Conservation (phyloP, 2,329 filamentous ascomycete genomes). For the Leptographium galeiforme region DNA sequence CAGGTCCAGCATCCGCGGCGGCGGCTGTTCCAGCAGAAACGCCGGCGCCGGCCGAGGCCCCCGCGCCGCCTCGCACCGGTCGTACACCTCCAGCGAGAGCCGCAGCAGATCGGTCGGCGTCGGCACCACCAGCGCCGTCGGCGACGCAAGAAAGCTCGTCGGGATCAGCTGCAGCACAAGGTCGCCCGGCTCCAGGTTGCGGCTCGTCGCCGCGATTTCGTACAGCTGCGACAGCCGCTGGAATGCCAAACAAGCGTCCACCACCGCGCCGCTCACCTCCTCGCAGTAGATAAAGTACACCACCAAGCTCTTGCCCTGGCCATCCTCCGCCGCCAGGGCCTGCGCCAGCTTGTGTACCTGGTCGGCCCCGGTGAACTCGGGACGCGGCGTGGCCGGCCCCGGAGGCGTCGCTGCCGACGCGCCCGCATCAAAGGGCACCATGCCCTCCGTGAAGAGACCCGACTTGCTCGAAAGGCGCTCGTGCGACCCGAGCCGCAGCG, state of each 20-base stretch:
- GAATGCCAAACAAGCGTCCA: slow-evolving; percentile 62
- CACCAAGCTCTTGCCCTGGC: slow-evolving; percentile 49
- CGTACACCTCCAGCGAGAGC: slow-evolving; percentile 64
- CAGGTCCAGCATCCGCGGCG: slow-evolving; percentile 63
- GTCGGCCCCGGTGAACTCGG: slow-evolving; percentile 32
- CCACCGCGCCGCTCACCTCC: slow-evolving; percentile 43
- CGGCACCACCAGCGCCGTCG: slow-evolving; percentile 48
- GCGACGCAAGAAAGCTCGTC: slow-evolving; percentile 50
- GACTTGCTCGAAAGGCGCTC: slow-evolving; percentile 29
- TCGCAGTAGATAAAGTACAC: slow-evolving; percentile 66
- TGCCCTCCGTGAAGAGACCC: slow-evolving; percentile 29
- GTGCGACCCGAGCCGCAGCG: slow-evolving; percentile 57
- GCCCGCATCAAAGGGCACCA: slow-evolving; percentile 31
- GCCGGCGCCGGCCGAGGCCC: slow-evolving; percentile 52
- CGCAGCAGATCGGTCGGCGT: slow-evolving; percentile 44
- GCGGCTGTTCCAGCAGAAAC: slow-evolving; percentile 55
- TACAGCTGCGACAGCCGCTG: slow-evolving; percentile 58
- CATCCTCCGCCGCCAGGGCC: slow-evolving; percentile 27
- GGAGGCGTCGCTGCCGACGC: neutral
- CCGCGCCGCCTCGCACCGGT: slow-evolving; percentile 51
- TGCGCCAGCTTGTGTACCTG: slow-evolving; percentile 35
- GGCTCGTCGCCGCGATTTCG: slow-evolving; percentile 22
- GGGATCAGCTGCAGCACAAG: slow-evolving; percentile 69
- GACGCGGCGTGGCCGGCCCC: slow-evolving; percentile 17
- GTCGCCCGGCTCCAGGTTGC: slow-evolving; percentile 38